A percentile compares a stretch with the other conserved stretches of the same genome.
Conservation (phyloP, 2,329 filamentous ascomycete genomes). For the Monascus ruber region DNA sequence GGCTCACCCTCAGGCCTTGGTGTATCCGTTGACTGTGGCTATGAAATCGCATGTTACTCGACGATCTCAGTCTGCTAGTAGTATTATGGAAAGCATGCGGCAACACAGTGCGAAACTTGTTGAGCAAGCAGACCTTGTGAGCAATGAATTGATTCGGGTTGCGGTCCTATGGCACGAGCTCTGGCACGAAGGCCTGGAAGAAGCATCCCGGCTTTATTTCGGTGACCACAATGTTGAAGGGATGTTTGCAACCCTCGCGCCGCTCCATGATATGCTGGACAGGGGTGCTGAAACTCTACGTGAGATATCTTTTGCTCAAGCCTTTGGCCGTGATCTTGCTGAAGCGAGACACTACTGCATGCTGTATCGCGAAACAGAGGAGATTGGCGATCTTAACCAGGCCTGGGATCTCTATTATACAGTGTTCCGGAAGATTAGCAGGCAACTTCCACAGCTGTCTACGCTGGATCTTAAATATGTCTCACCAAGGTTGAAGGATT, state of each 20-base stretch:
- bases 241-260: slow-evolving; percentile 86
- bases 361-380: slow-evolving; percentile 76
- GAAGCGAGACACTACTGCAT: slow-evolving; percentile 95
- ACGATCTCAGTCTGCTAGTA: slow-evolving; percentile 73
- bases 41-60: slow-evolving; percentile 90
- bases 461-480: slow-evolving; percentile 92
- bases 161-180: slow-evolving; percentile 97
- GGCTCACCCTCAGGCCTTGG: slow-evolving; percentile 86
- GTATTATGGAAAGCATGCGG: slow-evolving; percentile 97
- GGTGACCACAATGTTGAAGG: slow-evolving; percentile 95
- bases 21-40: slow-evolving; percentile 93
- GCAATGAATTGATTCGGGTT: slow-evolving; percentile 90
- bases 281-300: slow-evolving; percentile 83
- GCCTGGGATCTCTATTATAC: slow-evolving; percentile 99
- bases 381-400: slow-evolving; percentile 90
- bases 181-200: slow-evolving; percentile 96
- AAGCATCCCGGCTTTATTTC: slow-evolving; percentile 93
- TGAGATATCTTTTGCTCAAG: slow-evolving; percentile 94
- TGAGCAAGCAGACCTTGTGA: slow-evolving; percentile 89
- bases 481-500: slow-evolving; percentile 80
- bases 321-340: slow-evolving; percentile 87
- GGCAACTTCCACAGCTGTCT: slow-evolving; percentile 86
- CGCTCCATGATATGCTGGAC: slow-evolving; percentile 83
- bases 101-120: slow-evolving; percentile 87
- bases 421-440: slow-evolving; percentile 88